phyloP scores from a whole-genome alignment of 257 asterid species.

The Forsythia viridissima region DNA sequence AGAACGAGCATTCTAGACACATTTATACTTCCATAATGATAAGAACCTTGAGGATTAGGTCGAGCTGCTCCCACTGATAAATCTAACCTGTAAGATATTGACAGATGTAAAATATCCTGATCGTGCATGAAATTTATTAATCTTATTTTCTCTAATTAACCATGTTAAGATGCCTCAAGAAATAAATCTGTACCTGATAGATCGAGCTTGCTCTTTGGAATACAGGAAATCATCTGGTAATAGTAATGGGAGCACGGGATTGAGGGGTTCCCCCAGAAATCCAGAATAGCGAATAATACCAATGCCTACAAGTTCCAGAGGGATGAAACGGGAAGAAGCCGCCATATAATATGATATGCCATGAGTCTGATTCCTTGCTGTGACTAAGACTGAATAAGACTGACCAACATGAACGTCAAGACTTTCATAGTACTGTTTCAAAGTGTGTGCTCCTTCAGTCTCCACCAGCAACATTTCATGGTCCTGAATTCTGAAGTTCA shows the following conservation, averaged over 20 bases:
- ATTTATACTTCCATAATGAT: constrained; percentile 29
- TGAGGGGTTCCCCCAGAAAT: constrained; percentile 19
- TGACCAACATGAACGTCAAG: constrained; percentile 43
- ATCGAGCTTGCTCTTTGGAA: constrained; percentile 21
- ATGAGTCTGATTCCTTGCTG: constrained; percentile 20
- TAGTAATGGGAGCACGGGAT: constrained; percentile 1
- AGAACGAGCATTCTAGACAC: constrained; percentile 19
- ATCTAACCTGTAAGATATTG: constrained; percentile 30
- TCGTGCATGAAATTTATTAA: too few species aligned
- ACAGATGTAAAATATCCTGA: not conserved
- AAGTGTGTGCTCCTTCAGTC: constrained; percentile 37
- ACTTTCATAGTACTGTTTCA: constrained; percentile 21
- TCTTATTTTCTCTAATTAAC: too few species aligned
- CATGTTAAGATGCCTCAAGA: too few species aligned
- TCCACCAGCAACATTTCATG: constrained; percentile 34
- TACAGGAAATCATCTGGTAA: constrained; percentile 5
- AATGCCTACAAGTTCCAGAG: constrained; percentile 21
- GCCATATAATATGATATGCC: constrained; percentile 26
- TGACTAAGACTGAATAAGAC: constrained; percentile 36
- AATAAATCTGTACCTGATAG: constrained; percentile 25
- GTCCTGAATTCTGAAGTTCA: constrained; percentile 39
- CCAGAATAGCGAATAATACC: constrained; percentile 27
- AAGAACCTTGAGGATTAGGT: constrained; percentile 41
- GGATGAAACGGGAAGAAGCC: constrained; percentile 35
- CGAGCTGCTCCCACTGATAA: constrained; percentile 34